Base-by-base conservation (phyloP, 1,284 basidiomycete genomes). In the Fomes fomentarius region DNA sequence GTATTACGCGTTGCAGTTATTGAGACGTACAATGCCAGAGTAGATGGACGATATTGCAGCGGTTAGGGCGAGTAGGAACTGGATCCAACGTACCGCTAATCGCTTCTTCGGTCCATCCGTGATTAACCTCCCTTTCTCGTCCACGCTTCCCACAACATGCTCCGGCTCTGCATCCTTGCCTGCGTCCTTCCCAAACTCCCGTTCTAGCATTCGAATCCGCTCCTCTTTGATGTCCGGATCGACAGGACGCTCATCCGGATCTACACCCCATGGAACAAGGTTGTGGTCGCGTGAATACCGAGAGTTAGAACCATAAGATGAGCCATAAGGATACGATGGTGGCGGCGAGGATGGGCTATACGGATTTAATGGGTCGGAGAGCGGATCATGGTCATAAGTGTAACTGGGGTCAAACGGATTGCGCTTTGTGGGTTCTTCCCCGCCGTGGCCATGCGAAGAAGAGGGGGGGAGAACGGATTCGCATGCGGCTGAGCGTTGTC, bases 191-290 rank as follows among this genome's bases (percentile, higher is more conserved):
- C 62, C 70, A 67, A 88, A 89, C 62, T 87, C 84, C 14, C 77
- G 74, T 65, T 88, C 82, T 9, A 89, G 74, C 84, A 88, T 86
- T 4, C 84, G 78, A 62, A 88, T 75, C 17, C 86, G 76, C 58
- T 87, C 85, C 67, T 85, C 82, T 65, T 86, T 87, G 42, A 82
- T 70, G 11, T 75, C 69, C 3, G 78, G 71, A 56, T 82, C 76
- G 3, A 87, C 62, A 1, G 74, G 70, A 1, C 48, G 57, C 24
- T 61, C 57, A 10, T 57, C 61, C 2, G 59, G 54, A 17, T 65
- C 64, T 7, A 55, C 52, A 22, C 59, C 56, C 68, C 68, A 69
- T 1, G 68, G 68, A 1, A 68, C 58, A 6, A 62, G 30, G 17
- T 48, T 53, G 15, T 61, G 48, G 31, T 68, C 65, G 44, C 67